phyloP scores from a whole-genome alignment of 768 basidiomycete genomes.

The Ramaria sp. region DNA sequence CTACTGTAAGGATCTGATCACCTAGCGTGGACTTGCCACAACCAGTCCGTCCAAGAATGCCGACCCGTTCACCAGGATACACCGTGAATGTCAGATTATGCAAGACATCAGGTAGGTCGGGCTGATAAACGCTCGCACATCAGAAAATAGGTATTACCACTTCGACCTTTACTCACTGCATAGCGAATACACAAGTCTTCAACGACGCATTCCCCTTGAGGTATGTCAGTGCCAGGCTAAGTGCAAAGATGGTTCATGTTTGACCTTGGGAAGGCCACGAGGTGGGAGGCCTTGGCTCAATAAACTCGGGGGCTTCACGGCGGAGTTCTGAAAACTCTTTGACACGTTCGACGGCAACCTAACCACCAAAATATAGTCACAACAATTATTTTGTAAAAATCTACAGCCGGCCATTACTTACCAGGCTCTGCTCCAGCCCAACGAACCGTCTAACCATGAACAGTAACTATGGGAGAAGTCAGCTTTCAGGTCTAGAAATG shows the following conservation, averaged over 20 bases:
- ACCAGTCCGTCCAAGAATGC: constrained; percentile 30
- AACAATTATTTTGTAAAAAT: background rate
- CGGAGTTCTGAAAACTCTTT: constrained; percentile 81
- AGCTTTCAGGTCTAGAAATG: background rate
- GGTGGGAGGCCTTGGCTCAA: constrained; percentile 73
- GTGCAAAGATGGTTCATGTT: background rate
- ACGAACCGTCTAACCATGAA: constrained; percentile 77
- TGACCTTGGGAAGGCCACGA: constrained; percentile 70
- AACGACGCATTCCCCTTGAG: constrained; percentile 15
- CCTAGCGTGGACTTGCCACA: constrained; percentile 69
- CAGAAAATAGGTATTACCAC: background rate
- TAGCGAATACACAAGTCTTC: constrained; percentile 19
- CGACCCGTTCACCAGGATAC: constrained; percentile 64
- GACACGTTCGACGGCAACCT: constrained; percentile 82
- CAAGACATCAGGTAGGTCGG: constrained; percentile 78
- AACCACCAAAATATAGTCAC: background rate
- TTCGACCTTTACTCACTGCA: constrained; percentile 11
- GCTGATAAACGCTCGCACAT: constrained; percentile 30
- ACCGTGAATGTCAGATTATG: constrained; percentile 71
- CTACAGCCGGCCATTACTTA: constrained; percentile 19
- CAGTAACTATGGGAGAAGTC: constrained; percentile 30
- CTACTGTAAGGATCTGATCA: background rate
- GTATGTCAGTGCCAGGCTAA: background rate
- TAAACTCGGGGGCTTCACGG: constrained; percentile 71
- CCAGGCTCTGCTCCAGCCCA: constrained; percentile 88